Conservation (phyloP, 306 rosid genomes). For the Prunus kanzakura region DNA sequence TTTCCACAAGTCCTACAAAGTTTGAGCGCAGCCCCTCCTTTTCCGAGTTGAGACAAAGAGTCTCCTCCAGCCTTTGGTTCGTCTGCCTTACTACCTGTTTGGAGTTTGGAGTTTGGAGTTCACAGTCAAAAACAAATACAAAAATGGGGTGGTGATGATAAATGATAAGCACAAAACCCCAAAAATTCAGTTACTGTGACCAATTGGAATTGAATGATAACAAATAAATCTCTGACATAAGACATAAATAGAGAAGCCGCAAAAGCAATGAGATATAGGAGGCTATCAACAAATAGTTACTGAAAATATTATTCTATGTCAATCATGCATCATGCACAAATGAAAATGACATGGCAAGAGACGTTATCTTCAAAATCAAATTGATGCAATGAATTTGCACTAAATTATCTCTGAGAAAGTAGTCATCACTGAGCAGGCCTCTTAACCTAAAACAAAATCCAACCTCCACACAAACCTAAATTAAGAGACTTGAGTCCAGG, state of each 20-base stretch:
- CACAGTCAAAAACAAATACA: neutral
- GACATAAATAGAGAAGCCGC: neutral
- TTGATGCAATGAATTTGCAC: neutral
- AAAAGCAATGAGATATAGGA: neutral
- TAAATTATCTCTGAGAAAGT: neutral
- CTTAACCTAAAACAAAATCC: neutral
- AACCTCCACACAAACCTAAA: neutral
- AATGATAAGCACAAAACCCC: neutral
- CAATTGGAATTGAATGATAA: neutral
- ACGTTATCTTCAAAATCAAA: neutral
- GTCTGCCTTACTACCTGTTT: constrained; percentile 69
- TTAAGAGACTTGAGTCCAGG: neutral
- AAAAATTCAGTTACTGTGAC: neutral
- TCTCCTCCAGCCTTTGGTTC: constrained; percentile 69
- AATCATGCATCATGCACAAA: neutral
- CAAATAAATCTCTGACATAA: neutral
- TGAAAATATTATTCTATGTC: neutral
- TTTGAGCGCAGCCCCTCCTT: constrained; percentile 83
- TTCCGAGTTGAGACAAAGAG: constrained; percentile 46
- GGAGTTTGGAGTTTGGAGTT: constrained; percentile 12
- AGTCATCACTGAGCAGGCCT: neutral
- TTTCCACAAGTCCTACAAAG: constrained; percentile 91
- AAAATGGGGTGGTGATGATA: neutral
- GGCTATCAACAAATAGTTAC: neutral
- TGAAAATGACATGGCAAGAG: neutral